A percentile compares a stretch with the other conserved stretches of the same genome.
These are phyloP conservation scores for Triglochin maritima DNA, from an alignment of 106 monocot species.

Conservation along the genomic window DNA sequence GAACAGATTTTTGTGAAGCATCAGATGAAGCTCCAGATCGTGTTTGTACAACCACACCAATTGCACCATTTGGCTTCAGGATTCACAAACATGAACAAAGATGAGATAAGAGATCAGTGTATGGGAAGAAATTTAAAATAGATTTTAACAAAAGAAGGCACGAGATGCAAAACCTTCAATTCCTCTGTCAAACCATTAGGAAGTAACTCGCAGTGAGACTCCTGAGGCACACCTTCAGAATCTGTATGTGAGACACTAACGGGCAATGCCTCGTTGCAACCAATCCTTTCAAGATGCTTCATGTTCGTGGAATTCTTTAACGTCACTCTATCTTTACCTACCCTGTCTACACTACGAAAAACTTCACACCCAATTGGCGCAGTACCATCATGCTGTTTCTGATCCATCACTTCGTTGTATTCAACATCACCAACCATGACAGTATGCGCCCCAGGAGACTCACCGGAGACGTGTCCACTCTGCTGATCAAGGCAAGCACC, in stretches of 20 bases:
- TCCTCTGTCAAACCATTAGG: conserved; percentile 18
- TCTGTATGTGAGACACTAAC: not conserved
- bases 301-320: not conserved
- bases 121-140: conserved; percentile 2
- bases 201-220: conserved; percentile 5
- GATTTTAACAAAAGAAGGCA: not conserved
- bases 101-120: not conserved
- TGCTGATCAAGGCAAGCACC: too few relatives aligned
- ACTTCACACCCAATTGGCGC: not conserved
- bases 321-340: not conserved
- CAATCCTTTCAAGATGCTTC: conserved; percentile 2
- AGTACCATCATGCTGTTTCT: not conserved
- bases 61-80: conserved; percentile 14
- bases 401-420: not conserved
- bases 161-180: conserved; percentile 15
- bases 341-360: not conserved
- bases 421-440: not conserved
- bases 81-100: conserved; percentile 2
- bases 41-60: conserved; percentile 12
- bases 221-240: not conserved
- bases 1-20: conserved; percentile 9
- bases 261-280: not conserved
- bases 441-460: not conserved
- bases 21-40: conserved; percentile 11
- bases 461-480: not conserved